These are phyloP conservation scores for Neurospora discreta DNA, from an alignment of 495 filamentous ascomycete genomes.

Conservation along the genomic window DNA sequence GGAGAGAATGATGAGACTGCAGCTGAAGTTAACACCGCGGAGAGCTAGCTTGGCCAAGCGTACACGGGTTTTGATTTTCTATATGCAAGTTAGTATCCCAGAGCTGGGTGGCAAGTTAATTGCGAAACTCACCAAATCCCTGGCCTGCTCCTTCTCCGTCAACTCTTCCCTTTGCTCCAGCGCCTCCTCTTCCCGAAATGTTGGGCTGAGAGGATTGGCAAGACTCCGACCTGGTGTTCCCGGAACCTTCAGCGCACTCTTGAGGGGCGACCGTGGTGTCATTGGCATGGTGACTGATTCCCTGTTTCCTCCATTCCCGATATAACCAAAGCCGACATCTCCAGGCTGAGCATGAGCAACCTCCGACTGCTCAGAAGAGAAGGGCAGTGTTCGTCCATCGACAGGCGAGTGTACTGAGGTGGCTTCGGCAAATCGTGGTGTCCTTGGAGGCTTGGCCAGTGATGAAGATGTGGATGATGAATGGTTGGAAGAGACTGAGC, in stretches of 20 bases:
- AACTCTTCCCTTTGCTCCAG: slow-evolving; percentile 68
- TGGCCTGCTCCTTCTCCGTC: slow-evolving; percentile 71
- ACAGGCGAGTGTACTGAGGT: slow-evolving; percentile 80
- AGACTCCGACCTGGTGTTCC: slow-evolving; percentile 60
- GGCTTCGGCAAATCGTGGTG: slow-evolving; percentile 82
- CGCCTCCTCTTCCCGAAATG: slow-evolving; percentile 73
- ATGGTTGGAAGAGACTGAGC: slow-evolving; percentile 41
- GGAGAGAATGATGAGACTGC: slow-evolving; percentile 84
- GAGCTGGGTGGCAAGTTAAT: no score
- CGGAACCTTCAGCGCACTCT: slow-evolving; percentile 76
- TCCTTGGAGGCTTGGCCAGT: slow-evolving; percentile 59
- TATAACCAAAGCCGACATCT: slow-evolving; percentile 88
- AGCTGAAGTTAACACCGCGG: slow-evolving; percentile 89
- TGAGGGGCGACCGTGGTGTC: slow-evolving; percentile 66
- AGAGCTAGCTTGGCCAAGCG: slow-evolving; percentile 90
- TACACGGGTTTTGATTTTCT: slow-evolving; percentile 90
- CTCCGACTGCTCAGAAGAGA: slow-evolving; percentile 50
- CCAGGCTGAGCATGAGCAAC: slow-evolving; percentile 57
- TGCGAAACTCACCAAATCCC: slow-evolving; percentile 43
- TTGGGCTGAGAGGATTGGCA: slow-evolving; percentile 68
- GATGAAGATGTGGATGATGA: slow-evolving; percentile 48
- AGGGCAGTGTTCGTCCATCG: slow-evolving; percentile 52
- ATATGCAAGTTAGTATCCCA: slow-evolving; percentile 19
- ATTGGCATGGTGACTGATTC: slow-evolving; percentile 39
- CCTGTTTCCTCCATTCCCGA: slow-evolving; percentile 46